Evolutionary conservation across 1,139 yeast genomes (phyloP).

Genomic region (Yamadazyma mexicana): DNA sequence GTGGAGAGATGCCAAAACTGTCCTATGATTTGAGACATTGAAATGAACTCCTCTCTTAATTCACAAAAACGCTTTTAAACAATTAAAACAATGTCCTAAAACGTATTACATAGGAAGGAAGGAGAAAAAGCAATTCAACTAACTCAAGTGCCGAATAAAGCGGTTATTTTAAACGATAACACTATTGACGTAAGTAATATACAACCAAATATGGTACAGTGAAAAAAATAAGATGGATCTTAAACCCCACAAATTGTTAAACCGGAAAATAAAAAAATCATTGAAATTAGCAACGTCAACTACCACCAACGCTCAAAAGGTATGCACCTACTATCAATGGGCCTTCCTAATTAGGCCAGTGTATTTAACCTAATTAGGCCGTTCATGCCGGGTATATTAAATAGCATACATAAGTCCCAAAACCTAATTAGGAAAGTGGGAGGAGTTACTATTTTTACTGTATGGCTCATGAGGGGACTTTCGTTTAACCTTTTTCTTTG

Average conservation of each 20-base stretch:
- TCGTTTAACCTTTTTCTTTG: neutral
- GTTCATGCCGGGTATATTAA: neutral
- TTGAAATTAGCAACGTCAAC: conserved; percentile 1
- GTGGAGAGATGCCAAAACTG: conserved; percentile 1
- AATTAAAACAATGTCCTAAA: too few relatives aligned
- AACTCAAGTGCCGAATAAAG: too few relatives aligned
- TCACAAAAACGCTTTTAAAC: too few relatives aligned
- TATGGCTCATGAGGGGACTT: neutral
- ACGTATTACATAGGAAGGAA: too few relatives aligned
- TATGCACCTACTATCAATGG: too few relatives aligned
- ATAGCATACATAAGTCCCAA: neutral
- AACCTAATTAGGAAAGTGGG: conserved; percentile 16
- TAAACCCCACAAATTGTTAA: conserved; percentile 2
- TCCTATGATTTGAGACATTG: neutral
- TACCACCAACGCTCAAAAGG: neutral
- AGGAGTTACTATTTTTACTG: conserved; percentile 5
- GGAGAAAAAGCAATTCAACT: too few relatives aligned
- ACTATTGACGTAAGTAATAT: too few relatives aligned
- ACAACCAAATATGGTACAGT: too few relatives aligned
- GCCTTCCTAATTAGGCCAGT: conserved; percentile 13
- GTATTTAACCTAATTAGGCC: conserved; percentile 16
- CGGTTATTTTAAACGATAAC: too few relatives aligned
- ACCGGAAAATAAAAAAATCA: too few relatives aligned
- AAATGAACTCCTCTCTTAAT: too few relatives aligned
- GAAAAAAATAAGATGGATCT: too few relatives aligned